These are phyloP conservation scores for Coccinonectria pachysandricola DNA, from an alignment of 2,329 filamentous ascomycete species.

Conservation along the genomic window DNA sequence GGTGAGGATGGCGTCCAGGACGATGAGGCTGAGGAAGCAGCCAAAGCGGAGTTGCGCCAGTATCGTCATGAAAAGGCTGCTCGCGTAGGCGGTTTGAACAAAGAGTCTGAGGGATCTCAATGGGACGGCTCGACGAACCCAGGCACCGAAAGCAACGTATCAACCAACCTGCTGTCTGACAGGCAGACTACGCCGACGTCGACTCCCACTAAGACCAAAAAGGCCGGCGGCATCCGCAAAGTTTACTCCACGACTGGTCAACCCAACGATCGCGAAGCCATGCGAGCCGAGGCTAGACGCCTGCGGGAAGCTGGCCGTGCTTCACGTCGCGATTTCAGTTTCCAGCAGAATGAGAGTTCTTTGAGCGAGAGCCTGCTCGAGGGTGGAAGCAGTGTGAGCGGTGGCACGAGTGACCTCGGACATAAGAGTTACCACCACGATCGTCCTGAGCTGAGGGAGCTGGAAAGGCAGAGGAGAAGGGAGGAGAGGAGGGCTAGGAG, in stretches of 20 bases:
- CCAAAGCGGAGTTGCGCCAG: slow-evolving; percentile 59
- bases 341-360: slow-evolving; percentile 29
- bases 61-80: slow-evolving; percentile 85
- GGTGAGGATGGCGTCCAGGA: slow-evolving; percentile 54
- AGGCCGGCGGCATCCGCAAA: slow-evolving; percentile 43
- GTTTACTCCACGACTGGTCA: slow-evolving; percentile 51
- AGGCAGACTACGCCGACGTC: slow-evolving; percentile 46
- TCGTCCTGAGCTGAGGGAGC: slow-evolving; percentile 39
- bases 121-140: slow-evolving; percentile 68
- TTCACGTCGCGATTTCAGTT: slow-evolving; percentile 42
- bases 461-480: slow-evolving; percentile 22
- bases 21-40: slow-evolving; percentile 51
- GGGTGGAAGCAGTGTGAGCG: slow-evolving; percentile 27
- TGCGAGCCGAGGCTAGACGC: slow-evolving; percentile 45
- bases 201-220: slow-evolving; percentile 36
- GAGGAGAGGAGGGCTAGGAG: slow-evolving; percentile 27
- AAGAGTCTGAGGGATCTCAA: slow-evolving; percentile 63
- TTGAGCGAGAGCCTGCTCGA: slow-evolving; percentile 23
- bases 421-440: slow-evolving; percentile 48
- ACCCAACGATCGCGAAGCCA: slow-evolving; percentile 38
- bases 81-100: slow-evolving; percentile 81
- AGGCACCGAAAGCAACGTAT: slow-evolving; percentile 50
- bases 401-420: slow-evolving; percentile 37
- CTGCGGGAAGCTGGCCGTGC: slow-evolving; percentile 43
- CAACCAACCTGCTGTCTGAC: slow-evolving; percentile 50